Evolutionary conservation across 2,329 filamentous ascomycete genomes (phyloP).

Genomic region (Colletotrichum gigasporum): DNA sequence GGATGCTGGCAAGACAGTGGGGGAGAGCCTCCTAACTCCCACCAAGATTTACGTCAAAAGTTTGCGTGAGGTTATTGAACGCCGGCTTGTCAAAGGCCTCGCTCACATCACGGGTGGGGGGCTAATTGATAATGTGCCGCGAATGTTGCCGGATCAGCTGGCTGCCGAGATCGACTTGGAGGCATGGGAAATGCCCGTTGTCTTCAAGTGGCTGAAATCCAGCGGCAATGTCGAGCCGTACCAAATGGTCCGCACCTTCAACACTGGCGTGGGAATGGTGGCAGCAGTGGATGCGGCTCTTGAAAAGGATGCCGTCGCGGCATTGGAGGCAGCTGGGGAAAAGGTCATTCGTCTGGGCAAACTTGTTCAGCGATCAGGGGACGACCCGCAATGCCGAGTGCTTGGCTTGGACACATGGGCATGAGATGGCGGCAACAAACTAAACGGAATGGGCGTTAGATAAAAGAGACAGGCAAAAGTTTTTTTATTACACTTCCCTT

Average conservation of each 20-base stretch:
- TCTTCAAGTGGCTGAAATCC: conserved; percentile 88
- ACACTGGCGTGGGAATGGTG: conserved; percentile 95
- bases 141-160: conserved; percentile 85
- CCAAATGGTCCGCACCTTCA: conserved; percentile 95
- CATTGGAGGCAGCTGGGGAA: conserved; percentile 76
- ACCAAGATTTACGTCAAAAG: conserved; percentile 94
- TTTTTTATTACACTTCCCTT: neutral
- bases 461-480: neutral
- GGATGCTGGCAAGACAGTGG: conserved; percentile 70
- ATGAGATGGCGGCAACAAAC: conserved; percentile 13
- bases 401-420: conserved; percentile 62
- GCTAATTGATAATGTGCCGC: conserved; percentile 90
- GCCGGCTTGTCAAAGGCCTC: conserved; percentile 83
- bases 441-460: conserved; percentile 8
- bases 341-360: conserved; percentile 80
- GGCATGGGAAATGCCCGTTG: conserved; percentile 78
- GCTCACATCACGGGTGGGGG: conserved; percentile 98
- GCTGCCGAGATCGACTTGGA: conserved; percentile 83
- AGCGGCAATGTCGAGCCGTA: conserved; percentile 74
- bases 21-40: conserved; percentile 83
- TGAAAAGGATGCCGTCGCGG: conserved; percentile 66
- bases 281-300: conserved; percentile 77
- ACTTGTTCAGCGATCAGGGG: conserved; percentile 67
- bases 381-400: conserved; percentile 61
- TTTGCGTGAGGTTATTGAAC: conserved; percentile 72